phyloP scores from a whole-genome alignment of 176 grass and related monocot genomes.

The Oryza brachyantha region DNA sequence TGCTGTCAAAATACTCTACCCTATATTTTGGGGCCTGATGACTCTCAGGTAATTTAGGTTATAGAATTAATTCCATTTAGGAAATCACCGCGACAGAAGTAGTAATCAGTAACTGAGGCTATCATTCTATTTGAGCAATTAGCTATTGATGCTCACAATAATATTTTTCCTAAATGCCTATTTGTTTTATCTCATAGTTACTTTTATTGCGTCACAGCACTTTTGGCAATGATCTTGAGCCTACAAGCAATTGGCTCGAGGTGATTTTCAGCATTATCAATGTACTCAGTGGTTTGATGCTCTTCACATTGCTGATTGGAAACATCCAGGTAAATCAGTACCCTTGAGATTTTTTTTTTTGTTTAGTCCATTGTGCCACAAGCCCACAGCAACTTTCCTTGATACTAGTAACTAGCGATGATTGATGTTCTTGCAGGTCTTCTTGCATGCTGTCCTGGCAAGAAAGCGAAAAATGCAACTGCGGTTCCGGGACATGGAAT shows the following conservation, averaged over 20 bases:
- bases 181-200: background rate
- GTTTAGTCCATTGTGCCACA: background rate
- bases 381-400: too few species aligned
- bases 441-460: conserved; percentile 86
- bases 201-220: too few species aligned
- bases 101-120: background rate
- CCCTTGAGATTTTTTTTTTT: background rate
- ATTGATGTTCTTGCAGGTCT: conserved; percentile 55
- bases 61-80: background rate
- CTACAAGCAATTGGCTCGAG: conserved; percentile 86
- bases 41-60: conserved; percentile 71
- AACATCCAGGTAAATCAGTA: conserved; percentile 77
- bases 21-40: conserved; percentile 99
- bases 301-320: conserved; percentile 95
- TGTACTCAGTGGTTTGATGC: conserved; percentile 88
- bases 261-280: conserved; percentile 90
- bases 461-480: conserved; percentile 93
- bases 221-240: conserved; percentile 90
- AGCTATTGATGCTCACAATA: background rate
- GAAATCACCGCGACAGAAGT: too few species aligned
- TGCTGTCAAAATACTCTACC: conserved; percentile 86
- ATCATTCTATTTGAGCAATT: background rate
- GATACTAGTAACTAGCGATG: too few species aligned
- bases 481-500: conserved; percentile 88
- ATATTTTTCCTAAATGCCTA: background rate